Evolutionary conservation across 345 rosid species (phyloP).

Genomic region (Eucalyptus marginata): DNA sequence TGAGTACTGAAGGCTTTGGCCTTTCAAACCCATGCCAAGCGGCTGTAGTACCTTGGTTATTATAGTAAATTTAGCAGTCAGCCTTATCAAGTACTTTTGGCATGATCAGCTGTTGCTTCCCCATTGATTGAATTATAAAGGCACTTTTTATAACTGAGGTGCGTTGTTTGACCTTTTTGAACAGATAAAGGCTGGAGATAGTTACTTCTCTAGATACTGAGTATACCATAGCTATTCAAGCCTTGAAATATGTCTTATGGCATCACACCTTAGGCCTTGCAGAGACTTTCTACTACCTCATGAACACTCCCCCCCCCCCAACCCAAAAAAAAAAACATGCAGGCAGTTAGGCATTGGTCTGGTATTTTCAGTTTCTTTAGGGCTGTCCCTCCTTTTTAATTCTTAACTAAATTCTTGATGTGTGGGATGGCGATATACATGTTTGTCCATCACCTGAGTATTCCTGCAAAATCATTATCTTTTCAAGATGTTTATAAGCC

Average conservation of each 20-base stretch:
- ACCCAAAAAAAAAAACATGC: neutral
- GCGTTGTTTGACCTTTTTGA: neutral
- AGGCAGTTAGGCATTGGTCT: neutral
- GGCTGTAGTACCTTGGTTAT: neutral
- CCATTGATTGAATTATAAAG: neutral
- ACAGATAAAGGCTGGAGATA: neutral
- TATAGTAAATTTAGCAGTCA: neutral
- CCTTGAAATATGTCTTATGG: neutral
- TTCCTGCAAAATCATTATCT: neutral
- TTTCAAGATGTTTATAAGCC: neutral
- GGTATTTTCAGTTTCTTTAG: neutral
- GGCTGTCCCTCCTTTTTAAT: neutral
- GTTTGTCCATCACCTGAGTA: neutral
- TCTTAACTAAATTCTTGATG: neutral
- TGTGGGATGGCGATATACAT: neutral
- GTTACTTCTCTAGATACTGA: neutral
- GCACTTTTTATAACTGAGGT: neutral
- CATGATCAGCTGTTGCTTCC: neutral
- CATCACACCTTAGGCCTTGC: neutral
- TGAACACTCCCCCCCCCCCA: neutral
- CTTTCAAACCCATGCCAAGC: neutral
- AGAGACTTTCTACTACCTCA: neutral
- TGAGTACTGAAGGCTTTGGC: neutral
- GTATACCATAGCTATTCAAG: neutral
- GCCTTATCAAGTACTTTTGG: neutral